phyloP scores from a whole-genome alignment of 148 eudicot species.

The Rhododendron mucronatum region DNA sequence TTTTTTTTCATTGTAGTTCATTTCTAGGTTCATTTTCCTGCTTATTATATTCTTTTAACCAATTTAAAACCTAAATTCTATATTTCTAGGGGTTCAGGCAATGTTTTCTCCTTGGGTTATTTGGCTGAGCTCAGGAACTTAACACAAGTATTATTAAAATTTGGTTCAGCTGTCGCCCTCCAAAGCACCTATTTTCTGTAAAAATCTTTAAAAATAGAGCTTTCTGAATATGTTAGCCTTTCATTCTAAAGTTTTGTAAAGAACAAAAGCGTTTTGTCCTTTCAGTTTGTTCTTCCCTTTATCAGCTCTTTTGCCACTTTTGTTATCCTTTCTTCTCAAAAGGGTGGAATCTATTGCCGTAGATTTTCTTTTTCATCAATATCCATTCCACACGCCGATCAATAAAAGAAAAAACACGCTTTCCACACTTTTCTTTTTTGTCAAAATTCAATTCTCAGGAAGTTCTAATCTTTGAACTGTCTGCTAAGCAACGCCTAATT shows the following conservation, averaged over 20 bases:
- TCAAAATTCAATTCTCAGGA: not conserved
- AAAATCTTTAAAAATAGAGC: not conserved
- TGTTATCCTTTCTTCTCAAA: not conserved
- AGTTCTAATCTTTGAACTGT: not conserved
- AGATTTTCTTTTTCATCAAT: not conserved
- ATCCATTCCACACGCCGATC: not conserved
- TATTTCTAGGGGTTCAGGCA: not conserved
- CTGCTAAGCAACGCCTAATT: not conserved
- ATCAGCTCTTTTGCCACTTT: constrained; percentile 1
- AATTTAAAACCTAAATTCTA: not conserved
- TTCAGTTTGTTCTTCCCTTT: not conserved
- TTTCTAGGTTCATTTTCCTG: not conserved
- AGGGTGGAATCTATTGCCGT: not conserved
- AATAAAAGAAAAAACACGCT: not conserved
- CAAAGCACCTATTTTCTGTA: not conserved
- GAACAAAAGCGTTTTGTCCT: not conserved
- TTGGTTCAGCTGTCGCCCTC: not conserved
- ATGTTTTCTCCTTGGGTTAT: not conserved
- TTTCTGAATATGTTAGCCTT: not conserved
- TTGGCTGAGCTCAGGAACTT: not conserved
- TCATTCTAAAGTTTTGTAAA: not conserved
- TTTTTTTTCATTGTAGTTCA: not conserved
- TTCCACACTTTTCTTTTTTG: not conserved
- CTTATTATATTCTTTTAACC: not conserved
- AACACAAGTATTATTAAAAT: not conserved